These are phyloP conservation scores for Lodderomyces jiufengensis DNA, from an alignment of 1,139 yeast genomes.

Conservation along the genomic window DNA sequence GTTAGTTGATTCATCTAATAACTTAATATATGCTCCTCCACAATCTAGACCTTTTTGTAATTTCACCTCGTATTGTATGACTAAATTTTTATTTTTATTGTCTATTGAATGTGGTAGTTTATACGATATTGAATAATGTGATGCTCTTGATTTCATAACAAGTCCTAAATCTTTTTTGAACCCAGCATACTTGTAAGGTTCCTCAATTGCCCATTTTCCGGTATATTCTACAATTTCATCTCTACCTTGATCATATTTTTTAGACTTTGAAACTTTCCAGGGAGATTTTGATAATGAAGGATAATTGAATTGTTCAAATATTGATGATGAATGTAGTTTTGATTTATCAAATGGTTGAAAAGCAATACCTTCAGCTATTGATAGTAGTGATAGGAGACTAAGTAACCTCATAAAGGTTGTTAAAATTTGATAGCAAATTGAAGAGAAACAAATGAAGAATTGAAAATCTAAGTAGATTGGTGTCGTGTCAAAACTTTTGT, in stretches of 20 bases:
- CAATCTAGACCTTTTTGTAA: constrained; percentile 72
- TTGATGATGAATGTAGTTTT: constrained; percentile 36
- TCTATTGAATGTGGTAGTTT: constrained; percentile 52
- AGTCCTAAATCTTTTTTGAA: constrained; percentile 65
- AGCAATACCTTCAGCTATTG: constrained; percentile 1
- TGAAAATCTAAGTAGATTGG: no score
- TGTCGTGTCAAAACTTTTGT: neutral
- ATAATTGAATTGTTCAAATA: constrained; percentile 67
- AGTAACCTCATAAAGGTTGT: neutral
- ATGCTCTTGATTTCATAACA: constrained; percentile 70
- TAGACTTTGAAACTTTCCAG: constrained; percentile 66
- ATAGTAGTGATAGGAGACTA: neutral
- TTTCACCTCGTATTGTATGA: constrained; percentile 85
- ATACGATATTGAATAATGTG: constrained; percentile 75
- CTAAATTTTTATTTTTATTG: constrained; percentile 60
- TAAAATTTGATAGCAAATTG: no score
- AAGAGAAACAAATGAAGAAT: no score
- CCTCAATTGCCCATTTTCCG: constrained; percentile 74
- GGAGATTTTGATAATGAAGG: constrained; percentile 36
- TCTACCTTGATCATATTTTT: constrained; percentile 42
- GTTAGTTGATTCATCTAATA: constrained; percentile 40
- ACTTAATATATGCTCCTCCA: constrained; percentile 86
- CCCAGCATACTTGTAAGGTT: constrained; percentile 50
- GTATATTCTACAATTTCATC: constrained; percentile 42
- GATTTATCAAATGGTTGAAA: constrained; percentile 30